phyloP scores from a whole-genome alignment of 768 basidiomycete species.

The Lentinula raphanica region DNA sequence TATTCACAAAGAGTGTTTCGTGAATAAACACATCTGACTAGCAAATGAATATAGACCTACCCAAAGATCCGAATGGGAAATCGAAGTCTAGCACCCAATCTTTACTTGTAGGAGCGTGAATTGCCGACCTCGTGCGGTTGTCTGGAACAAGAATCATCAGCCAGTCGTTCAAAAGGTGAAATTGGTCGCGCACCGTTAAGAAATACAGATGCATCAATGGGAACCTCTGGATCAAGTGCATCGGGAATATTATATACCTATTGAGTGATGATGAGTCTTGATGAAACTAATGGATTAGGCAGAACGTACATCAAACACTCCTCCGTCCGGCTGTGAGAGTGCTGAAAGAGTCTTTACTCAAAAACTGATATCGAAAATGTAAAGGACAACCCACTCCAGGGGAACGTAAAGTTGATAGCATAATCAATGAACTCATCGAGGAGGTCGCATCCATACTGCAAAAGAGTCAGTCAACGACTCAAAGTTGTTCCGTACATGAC shows the following conservation, averaged over 20 bases:
- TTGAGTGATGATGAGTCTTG: no score
- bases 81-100: slow-evolving; percentile 29
- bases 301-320: slow-evolving; percentile 1
- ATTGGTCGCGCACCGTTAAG: slow-evolving; percentile 31
- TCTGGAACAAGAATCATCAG: background rate
- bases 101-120: slow-evolving; percentile 43
- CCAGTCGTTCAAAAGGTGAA: background rate
- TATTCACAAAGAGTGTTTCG: background rate
- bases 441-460: slow-evolving; percentile 59
- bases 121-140: slow-evolving; percentile 30
- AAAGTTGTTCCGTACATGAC: slow-evolving; percentile 6
- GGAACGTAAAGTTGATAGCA: slow-evolving; percentile 65
- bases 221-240: slow-evolving; percentile 26
- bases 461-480: background rate
- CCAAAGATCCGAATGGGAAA: slow-evolving; percentile 13
- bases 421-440: slow-evolving; percentile 67
- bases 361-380: background rate
- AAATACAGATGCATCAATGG: slow-evolving; percentile 34
- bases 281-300: background rate
- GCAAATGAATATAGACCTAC: background rate
- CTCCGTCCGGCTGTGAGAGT: background rate
- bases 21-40: background rate
- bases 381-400: slow-evolving; percentile 39
- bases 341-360: background rate
- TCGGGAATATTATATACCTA: slow-evolving; percentile 29